These are phyloP conservation scores for Melanomma pulvis-pyrius DNA, from an alignment of 495 filamentous ascomycete genomes.

Conservation along the genomic window DNA sequence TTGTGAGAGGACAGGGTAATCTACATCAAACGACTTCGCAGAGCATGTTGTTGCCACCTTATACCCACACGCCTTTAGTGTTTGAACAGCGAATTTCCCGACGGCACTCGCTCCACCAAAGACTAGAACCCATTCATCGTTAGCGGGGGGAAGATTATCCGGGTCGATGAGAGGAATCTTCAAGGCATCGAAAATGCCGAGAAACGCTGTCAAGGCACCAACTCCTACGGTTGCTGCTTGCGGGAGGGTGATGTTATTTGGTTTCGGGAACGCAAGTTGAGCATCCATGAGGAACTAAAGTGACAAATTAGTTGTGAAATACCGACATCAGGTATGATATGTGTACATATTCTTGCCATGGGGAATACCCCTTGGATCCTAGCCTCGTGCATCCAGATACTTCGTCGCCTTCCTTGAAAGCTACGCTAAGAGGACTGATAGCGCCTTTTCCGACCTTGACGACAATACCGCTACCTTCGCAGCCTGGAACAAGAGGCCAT, in stretches of 20 bases:
- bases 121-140: constrained; percentile 51
- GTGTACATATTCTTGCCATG: constrained; percentile 51
- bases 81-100: constrained; percentile 49
- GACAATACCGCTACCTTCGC: constrained; percentile 31
- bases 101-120: constrained; percentile 51
- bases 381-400: constrained; percentile 51
- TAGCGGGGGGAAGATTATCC: constrained; percentile 27
- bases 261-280: constrained; percentile 45
- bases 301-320: neutral
- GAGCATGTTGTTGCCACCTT: constrained; percentile 52
- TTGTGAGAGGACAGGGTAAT: neutral
- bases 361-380: constrained; percentile 44
- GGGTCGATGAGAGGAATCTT: constrained; percentile 36
- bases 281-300: constrained; percentile 50
- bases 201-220: constrained; percentile 43
- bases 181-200: constrained; percentile 41
- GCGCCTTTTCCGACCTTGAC: constrained; percentile 21
- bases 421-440: constrained; percentile 9
- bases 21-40: constrained; percentile 41
- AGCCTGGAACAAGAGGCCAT: constrained; percentile 31
- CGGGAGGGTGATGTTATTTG: constrained; percentile 42
- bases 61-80: constrained; percentile 37
- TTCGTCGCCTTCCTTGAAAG: constrained; percentile 28
- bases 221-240: constrained; percentile 50
- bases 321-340: neutral